Evolutionary conservation across 768 basidiomycete species (phyloP), one percentile per base, ranked within the genome.

Genomic region (Termitomyces sp.): DNA sequence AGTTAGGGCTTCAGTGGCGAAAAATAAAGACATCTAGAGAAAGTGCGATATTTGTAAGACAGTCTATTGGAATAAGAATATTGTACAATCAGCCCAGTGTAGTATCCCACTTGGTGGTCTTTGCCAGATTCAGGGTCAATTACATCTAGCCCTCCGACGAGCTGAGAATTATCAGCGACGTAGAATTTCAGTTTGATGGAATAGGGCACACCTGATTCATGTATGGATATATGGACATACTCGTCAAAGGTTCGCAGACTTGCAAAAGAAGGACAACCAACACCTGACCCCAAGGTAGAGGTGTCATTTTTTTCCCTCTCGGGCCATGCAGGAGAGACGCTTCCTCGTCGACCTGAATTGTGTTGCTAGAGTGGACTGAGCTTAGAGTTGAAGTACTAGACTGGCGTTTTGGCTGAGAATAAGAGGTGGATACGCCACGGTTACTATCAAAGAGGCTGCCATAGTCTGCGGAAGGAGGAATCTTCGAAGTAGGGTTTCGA

Each of bases 11-110:
- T 91, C 85, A 0, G 86, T 82, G 10, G 86, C 73, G 59, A 84
- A 91, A 70, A 89, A 91, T 10, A 88, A 63, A 0, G 89, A 91
- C 77, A 88, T 81, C 89, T 91, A 32, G 12, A 8, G 5, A 9
- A 11, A 30, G 27, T n/a, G 7, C 32, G n/a, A 52, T 48, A 32
- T 7, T 51, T 12, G 3, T 35, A 27, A 30, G 28, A 35, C 17
- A 10, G 1, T n/a, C 2, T n/a, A 30, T 54, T 25, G 25, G 41
- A 30, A 35, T 34, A 12, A 19, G 5, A 55, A 17, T 56, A 27
- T n/a, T 39, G 4, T 41, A 79, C 62, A 57, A 83, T 76, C 21
- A 83, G 61, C 28, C 79, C 81, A 14, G 76, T 80, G 63, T 87
- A 88, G 63, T 86, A 87, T 27, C 86, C 86, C 2, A 85, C 81